Evolutionary conservation across 139 green algal genomes (phyloP).

Genomic region (Coccomyxa sp.): DNA sequence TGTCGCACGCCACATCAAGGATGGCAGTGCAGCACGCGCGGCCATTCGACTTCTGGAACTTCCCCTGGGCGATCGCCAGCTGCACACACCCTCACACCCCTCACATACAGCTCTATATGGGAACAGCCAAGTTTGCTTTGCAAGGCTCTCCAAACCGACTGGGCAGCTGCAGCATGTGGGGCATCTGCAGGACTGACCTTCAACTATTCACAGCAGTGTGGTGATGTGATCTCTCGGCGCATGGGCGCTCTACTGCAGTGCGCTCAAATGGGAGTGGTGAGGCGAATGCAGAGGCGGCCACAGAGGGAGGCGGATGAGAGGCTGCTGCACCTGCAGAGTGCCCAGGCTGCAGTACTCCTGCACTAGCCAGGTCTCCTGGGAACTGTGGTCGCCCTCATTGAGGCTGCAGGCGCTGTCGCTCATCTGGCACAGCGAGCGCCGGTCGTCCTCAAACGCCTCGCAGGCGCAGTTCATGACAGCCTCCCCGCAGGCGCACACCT

Average conservation of each 20-base stretch:
- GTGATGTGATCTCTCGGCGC: too few relatives aligned
- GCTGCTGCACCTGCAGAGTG: not conserved
- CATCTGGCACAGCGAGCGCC: not conserved
- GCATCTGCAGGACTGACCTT: too few relatives aligned
- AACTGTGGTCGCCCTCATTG: not conserved
- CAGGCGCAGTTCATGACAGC: too few relatives aligned
- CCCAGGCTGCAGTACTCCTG: not conserved
- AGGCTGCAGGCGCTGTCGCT: not conserved
- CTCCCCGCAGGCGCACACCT: not conserved
- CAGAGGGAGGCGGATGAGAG: not conserved
- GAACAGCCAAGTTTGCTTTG: not conserved
- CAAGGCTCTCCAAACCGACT: not conserved
- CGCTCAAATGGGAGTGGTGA: too few relatives aligned
- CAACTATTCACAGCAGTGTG: too few relatives aligned
- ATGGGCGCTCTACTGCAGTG: not conserved
- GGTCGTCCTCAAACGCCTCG: not conserved
- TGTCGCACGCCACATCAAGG: conserved; percentile 20
- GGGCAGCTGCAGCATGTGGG: too few relatives aligned
- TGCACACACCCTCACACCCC: not conserved
- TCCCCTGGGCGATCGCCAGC: not conserved
- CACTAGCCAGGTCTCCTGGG: not conserved
- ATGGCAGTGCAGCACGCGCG: not conserved
- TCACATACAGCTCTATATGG: not conserved
- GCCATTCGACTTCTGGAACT: not conserved
- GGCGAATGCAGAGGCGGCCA: not conserved